phyloP scores from a whole-genome alignment of 441 rosid species.

The Gossypium davidsonii region DNA sequence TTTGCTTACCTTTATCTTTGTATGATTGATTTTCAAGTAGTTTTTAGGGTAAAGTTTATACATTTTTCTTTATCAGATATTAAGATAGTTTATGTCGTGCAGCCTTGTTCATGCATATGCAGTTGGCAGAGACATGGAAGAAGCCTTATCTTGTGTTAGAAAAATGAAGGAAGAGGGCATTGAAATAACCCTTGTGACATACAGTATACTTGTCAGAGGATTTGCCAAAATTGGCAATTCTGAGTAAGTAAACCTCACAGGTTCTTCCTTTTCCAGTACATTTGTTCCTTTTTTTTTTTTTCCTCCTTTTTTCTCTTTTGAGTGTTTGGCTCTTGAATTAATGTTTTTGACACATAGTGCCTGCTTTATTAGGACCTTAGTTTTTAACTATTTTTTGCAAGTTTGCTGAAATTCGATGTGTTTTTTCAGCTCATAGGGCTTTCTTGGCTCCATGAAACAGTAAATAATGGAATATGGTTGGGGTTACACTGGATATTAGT shows the following conservation, averaged over 20 bases:
- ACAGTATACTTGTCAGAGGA: constrained; percentile 71
- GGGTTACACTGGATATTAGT: neutral
- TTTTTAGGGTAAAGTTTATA: constrained; percentile 3
- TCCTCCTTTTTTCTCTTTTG: neutral
- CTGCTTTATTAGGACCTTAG: constrained; percentile 1
- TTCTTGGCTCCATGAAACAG: neutral
- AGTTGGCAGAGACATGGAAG: constrained; percentile 98
- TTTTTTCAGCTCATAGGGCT: neutral
- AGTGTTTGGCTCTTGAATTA: neutral
- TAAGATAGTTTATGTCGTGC: constrained; percentile 58
- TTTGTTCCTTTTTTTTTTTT: neutral
- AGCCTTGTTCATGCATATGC: constrained; percentile 98
- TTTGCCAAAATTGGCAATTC: constrained; percentile 71
- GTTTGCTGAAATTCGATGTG: neutral
- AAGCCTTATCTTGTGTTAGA: constrained; percentile 83
- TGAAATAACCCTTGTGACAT: constrained; percentile 85
- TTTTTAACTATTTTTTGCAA: neutral
- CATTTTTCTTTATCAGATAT: constrained; percentile 10
- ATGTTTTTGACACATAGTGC: neutral
- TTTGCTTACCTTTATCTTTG: neutral
- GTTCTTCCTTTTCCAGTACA: neutral
- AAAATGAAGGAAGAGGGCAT: constrained; percentile 90
- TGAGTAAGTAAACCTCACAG: constrained; percentile 51
- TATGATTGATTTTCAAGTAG: constrained; percentile 4
- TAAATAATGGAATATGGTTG: neutral